Conservation (phyloP, 1,139 yeast genomes). For the Lodderomyces elongisporus region DNA sequence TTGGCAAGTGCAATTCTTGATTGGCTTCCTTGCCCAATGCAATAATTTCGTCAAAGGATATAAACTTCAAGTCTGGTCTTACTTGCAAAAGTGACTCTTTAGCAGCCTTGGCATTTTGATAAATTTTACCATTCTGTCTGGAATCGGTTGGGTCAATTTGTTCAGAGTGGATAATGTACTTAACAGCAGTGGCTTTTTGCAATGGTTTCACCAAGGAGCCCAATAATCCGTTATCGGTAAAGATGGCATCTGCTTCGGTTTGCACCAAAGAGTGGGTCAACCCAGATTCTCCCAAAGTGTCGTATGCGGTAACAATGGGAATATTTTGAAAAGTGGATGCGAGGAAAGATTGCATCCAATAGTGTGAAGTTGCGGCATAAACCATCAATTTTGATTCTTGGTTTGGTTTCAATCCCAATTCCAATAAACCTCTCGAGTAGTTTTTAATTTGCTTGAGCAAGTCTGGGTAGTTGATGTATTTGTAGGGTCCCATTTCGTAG, state of each 20-base stretch:
- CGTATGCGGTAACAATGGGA: conserved; percentile 94
- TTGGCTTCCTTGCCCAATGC: conserved; percentile 53
- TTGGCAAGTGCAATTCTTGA: conserved; percentile 45
- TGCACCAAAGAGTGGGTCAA: conserved; percentile 79
- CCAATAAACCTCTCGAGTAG: conserved; percentile 71
- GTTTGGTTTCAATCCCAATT: conserved; percentile 66
- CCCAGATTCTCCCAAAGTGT: conserved; percentile 91
- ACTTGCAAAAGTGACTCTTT: conserved; percentile 51
- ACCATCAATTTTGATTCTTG: conserved; percentile 67
- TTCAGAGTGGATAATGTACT: conserved; percentile 69
- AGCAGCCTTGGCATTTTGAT: conserved; percentile 52
- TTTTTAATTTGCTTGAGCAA: conserved; percentile 45
- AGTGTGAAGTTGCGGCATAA: conserved; percentile 78
- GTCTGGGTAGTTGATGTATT: conserved; percentile 59
- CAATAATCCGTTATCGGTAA: conserved; percentile 76
- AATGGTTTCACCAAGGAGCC: conserved; percentile 66
- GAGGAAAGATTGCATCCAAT: conserved; percentile 86
- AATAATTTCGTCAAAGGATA: conserved; percentile 62
- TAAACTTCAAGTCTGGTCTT: conserved; percentile 73
- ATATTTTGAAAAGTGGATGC: conserved; percentile 74
- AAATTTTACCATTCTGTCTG: conserved; percentile 57
- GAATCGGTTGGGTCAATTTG: conserved; percentile 56
- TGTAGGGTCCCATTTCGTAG: conserved; percentile 73
- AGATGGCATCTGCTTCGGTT: conserved; percentile 73
- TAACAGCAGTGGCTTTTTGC: conserved; percentile 55